Evolutionary conservation across 139 green algal species (phyloP).

Genomic region (Ettlia oleoabundans): DNA sequence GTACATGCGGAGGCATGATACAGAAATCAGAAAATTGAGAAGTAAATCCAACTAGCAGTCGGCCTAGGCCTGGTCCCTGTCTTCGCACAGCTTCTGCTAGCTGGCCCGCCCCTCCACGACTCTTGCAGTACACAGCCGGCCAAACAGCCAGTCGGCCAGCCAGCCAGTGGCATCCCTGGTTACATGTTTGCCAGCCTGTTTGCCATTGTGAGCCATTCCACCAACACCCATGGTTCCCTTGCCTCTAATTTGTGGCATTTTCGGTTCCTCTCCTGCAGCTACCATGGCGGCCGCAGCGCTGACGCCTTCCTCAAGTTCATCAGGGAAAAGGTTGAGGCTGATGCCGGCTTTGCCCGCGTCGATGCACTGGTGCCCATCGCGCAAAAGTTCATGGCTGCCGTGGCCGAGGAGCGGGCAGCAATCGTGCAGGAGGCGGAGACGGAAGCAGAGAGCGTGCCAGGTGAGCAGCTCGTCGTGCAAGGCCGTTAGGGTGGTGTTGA

Average conservation of each 20-base stretch:
- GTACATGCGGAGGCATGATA: no score
- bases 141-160: no score
- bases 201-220: background rate
- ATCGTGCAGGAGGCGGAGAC: slow-evolving; percentile 31
- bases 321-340: slow-evolving; percentile 65
- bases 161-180: no score
- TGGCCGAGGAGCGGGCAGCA: slow-evolving; percentile 4
- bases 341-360: slow-evolving; percentile 72
- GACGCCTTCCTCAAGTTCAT: slow-evolving; percentile 79
- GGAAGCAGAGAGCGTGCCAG: background rate
- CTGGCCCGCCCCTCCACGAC: no score
- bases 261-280: slow-evolving; percentile 74
- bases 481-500: no score
- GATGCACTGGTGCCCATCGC: slow-evolving; percentile 47
- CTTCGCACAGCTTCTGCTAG: no score
- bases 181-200: background rate
- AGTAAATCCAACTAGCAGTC: no score
- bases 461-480: background rate
- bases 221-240: background rate
- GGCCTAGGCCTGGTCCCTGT: no score
- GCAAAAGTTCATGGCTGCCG: slow-evolving; percentile 23
- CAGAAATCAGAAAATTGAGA: no score
- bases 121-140: no score
- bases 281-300: slow-evolving; percentile 65
- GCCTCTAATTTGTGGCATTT: no score